Conservation (phyloP, 305 asterid species). For the Ilex paraguariensis region DNA sequence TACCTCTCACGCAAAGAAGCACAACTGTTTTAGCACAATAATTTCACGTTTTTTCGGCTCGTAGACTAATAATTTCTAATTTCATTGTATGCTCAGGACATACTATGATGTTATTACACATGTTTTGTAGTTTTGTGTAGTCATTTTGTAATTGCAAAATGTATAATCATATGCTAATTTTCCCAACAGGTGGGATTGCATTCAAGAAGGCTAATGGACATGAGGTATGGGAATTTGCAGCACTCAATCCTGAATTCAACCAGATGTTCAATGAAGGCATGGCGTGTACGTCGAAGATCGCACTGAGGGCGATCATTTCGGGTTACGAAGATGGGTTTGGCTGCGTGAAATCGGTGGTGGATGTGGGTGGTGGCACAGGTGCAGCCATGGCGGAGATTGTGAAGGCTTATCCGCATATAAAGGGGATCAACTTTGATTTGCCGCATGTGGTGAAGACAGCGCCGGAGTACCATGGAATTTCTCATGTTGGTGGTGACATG, state of each 20-base stretch:
- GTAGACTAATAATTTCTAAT: no score
- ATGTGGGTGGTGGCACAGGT: slow-evolving; percentile 9
- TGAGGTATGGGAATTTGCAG: slow-evolving; percentile 1
- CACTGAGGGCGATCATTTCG: neutral
- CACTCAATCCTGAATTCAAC: neutral
- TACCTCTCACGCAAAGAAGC: no score
- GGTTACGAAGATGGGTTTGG: neutral
- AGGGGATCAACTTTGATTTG: slow-evolving; percentile 4
- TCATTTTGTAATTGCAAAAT: no score
- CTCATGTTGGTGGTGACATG: slow-evolving; percentile 20
- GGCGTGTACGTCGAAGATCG: slow-evolving; percentile 1
- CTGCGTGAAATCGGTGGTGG: neutral
- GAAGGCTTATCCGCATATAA: slow-evolving; percentile 4
- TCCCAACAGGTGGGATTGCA: neutral
- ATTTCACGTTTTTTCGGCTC: no score
- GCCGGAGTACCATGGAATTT: slow-evolving; percentile 1
- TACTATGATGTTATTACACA: no score
- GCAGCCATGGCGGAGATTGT: slow-evolving; percentile 3
- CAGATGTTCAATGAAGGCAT: slow-evolving; percentile 5
- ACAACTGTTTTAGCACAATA: no score
- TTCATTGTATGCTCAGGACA: no score
- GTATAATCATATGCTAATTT: no score
- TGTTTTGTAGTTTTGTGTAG: no score
- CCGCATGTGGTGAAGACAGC: slow-evolving; percentile 19
- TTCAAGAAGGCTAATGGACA: slow-evolving; percentile 9